Percentiles rank a stretch among this genome's conserved stretches.
Evolutionary conservation across 2,329 filamentous ascomycete species (phyloP).

Genomic region (Neonectria punicea): DNA sequence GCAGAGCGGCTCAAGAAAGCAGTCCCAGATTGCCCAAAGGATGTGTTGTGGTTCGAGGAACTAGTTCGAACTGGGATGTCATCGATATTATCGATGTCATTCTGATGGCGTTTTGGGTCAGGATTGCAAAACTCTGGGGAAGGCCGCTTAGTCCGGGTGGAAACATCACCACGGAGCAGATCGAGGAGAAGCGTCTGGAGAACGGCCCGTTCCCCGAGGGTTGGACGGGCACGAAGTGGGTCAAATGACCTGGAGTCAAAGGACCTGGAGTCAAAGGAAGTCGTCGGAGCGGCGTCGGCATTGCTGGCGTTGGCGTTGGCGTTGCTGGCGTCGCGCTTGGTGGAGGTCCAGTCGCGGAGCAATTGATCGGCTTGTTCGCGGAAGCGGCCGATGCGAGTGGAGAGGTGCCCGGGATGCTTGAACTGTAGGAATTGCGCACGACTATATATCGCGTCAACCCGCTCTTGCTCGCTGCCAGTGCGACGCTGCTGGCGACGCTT

Average conservation of each 20-base stretch:
- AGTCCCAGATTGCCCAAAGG: conserved; percentile 25
- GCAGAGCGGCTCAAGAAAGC: conserved; percentile 37
- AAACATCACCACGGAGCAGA: conserved; percentile 25
- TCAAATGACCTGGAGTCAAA: conserved; percentile 24
- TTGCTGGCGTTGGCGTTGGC: conserved; percentile 3
- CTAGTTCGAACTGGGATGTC: conserved; percentile 37
- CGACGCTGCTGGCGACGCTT: conserved; percentile 33
- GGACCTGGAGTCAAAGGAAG: not conserved
- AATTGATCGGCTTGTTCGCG: conserved; percentile 33
- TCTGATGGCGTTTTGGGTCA: conserved; percentile 27
- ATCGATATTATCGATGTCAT: conserved; percentile 27
- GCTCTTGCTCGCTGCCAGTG: conserved; percentile 36
- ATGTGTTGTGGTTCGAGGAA: conserved; percentile 12
- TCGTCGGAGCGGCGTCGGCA: conserved; percentile 33
- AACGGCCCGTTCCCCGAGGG: conserved; percentile 35
- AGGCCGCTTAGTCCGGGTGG: conserved; percentile 33
- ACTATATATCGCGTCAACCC: conserved; percentile 38
- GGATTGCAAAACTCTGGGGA: conserved; percentile 36
- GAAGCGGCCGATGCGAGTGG: conserved; percentile 39
- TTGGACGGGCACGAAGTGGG: conserved; percentile 37
- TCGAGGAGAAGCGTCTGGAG: conserved; percentile 40
- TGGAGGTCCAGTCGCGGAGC: conserved; percentile 32
- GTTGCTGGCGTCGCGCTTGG: conserved; percentile 30
- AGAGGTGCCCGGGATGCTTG: conserved; percentile 28
- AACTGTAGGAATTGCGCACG: conserved; percentile 37